A percentile compares a stretch with the other conserved stretches of the same genome.
Evolutionary conservation across 805 yeast genomes (phyloP).

Genomic region (Cyberlindnera japonica): DNA sequence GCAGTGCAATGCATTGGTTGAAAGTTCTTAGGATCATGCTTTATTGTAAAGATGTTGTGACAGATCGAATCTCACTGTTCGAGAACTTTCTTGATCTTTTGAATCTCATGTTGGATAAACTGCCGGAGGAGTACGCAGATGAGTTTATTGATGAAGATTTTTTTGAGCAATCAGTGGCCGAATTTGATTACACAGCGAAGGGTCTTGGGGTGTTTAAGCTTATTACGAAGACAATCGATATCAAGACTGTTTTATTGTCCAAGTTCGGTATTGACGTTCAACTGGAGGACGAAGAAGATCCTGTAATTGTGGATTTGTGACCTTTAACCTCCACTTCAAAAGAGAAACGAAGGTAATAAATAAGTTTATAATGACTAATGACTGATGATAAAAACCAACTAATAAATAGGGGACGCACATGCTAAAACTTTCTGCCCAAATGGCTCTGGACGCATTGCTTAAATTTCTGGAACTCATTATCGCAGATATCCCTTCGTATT

Average conservation of each 20-base stretch:
- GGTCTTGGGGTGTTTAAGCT: conserved; percentile 19
- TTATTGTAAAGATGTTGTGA: conserved; percentile 32
- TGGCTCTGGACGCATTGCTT: conserved; percentile 13
- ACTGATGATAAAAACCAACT: too few species aligned
- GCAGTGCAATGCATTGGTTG: conserved; percentile 65
- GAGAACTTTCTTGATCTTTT: conserved; percentile 32
- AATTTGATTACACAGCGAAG: conserved; percentile 26
- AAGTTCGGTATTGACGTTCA: conserved; percentile 19
- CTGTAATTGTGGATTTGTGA: conserved; percentile 23
- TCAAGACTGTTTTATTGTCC: conserved; percentile 14
- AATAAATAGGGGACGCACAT: background rate
- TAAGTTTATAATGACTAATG: too few species aligned
- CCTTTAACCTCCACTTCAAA: too few species aligned
- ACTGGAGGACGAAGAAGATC: conserved; percentile 26
- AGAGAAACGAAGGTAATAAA: too few species aligned
- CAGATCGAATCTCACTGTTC: conserved; percentile 27
- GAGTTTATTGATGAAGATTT: conserved; percentile 29
- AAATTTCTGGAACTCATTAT: conserved; percentile 11
- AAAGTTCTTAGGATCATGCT: conserved; percentile 42
- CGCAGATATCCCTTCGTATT: conserved; percentile 12
- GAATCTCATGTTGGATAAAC: conserved; percentile 34
- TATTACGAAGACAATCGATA: conserved; percentile 13
- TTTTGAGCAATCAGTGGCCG: conserved; percentile 19
- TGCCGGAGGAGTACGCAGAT: conserved; percentile 43
- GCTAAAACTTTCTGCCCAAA: conserved; percentile 3